Evolutionary conservation across 495 filamentous ascomycete genomes (phyloP), one percentile per base, ranked within the genome.

Genomic region (Aspergillus diversus): DNA sequence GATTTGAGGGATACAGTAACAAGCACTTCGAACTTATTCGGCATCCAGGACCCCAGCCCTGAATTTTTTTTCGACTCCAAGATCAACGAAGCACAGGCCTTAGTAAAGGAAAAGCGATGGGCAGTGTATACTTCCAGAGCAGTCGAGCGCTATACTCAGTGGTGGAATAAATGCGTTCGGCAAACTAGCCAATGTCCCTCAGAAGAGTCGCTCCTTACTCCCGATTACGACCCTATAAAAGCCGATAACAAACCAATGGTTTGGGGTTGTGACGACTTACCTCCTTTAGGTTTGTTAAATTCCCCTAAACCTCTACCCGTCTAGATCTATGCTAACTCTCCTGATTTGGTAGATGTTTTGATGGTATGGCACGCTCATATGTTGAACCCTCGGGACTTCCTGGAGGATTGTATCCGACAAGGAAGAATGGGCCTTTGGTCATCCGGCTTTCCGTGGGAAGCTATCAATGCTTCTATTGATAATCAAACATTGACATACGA

Each of bases 341-440:
- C 51, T 27, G 32, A 13, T 46, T 13, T 53, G 32, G 2, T 67
- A 87, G 92, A 97, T 71, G 86, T 97, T 3, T 74, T 97, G 49
- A 92, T 97, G 91, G 91, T 96, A 0, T 95, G 90, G 91, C 92
- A 97, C 73, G 79, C 90, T 1, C 90, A 92, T 66, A 88, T 93
- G 87, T 83, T 97, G 4, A 96, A 94, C 64, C 92, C 92, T 3
- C 79, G 90, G 33, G 77, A 79, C 48, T 96, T 88, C 69, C 83
- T 92, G 4, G 92, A 96, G 66, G 92, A 96, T 70, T 89, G 88
- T 65, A 75, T 94, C 54, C 80, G 90, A 17, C 76, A 81, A 32
- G 86, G 84, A 0, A 75, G 87, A 42, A 78, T 83, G 61, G 67
- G 74, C 4, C 72, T 93, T 31, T 93, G 90, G 86, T 73, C 68